A percentile compares a stretch with the other conserved stretches of the same genome.
These are phyloP conservation scores for Chara braunii DNA, from an alignment of 139 green algal species.

Conservation along the genomic window DNA sequence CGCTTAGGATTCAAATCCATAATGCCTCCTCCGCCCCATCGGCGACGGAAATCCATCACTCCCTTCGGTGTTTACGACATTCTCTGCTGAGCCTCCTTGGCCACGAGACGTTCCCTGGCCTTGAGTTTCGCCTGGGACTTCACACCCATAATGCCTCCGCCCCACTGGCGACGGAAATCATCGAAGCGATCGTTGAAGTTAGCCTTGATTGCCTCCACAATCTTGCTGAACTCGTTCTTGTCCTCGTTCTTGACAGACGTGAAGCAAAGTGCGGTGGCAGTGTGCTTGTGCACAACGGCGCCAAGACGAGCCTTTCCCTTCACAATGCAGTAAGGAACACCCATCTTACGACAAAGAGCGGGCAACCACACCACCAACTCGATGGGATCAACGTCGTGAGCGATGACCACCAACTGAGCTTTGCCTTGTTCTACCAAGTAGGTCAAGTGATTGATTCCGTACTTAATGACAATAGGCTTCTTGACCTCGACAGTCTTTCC, in stretches of 20 bases:
- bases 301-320: conserved; percentile 72
- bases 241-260: conserved; percentile 96
- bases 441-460: conserved; percentile 98
- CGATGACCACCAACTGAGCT: conserved; percentile 94
- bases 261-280: conserved; percentile 79
- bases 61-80: conserved; percentile 29
- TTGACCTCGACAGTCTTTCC: conserved; percentile 82
- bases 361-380: conserved; percentile 99
- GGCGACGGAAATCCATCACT: background rate
- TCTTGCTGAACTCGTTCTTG: conserved; percentile 93
- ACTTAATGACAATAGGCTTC: conserved; percentile 98
- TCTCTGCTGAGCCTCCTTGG: conserved; percentile 78
- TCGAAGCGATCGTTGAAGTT: conserved; percentile 73
- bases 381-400: conserved; percentile 97
- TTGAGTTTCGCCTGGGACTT: conserved; percentile 87
- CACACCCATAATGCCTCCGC: conserved; percentile 92
- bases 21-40: background rate
- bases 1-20: background rate
- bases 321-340: conserved; percentile 97
- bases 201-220: conserved; percentile 86
- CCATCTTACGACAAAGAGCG: conserved; percentile 97
- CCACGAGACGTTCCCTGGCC: conserved; percentile 69
- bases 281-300: conserved; percentile 97
- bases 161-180: conserved; percentile 73
- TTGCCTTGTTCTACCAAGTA: conserved; percentile 88